These are phyloP conservation scores for Diaporthe vexans DNA, from an alignment of 2,329 filamentous ascomycete genomes.

Conservation along the genomic window DNA sequence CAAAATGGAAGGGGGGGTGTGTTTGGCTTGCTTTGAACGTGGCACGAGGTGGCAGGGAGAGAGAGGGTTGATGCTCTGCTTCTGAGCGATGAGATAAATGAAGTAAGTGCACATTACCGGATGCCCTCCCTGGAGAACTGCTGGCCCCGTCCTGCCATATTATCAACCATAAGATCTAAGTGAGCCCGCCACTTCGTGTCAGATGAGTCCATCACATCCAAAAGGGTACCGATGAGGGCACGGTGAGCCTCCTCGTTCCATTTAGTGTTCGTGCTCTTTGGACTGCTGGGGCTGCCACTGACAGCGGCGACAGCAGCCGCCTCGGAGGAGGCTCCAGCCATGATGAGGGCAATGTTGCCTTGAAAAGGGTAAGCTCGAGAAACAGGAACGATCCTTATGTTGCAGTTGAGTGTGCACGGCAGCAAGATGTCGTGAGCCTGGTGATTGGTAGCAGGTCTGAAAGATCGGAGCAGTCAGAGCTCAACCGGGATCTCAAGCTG, in stretches of 20 bases:
- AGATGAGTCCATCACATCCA: constrained; percentile 37
- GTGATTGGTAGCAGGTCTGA: background rate
- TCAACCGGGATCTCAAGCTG: background rate
- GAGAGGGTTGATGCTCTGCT: background rate
- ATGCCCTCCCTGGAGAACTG: constrained; percentile 60
- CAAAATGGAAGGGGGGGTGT: background rate
- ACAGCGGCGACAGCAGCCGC: background rate
- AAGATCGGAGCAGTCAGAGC: background rate
- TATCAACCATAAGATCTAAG: constrained; percentile 50
- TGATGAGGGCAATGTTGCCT: background rate
- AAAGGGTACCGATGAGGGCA: constrained; percentile 44
- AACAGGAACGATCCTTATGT: background rate
- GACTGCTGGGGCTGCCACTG: background rate
- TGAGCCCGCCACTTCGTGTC: constrained; percentile 43
- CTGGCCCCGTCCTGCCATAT: constrained; percentile 52
- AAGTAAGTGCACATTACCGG: constrained; percentile 51
- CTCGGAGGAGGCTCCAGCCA: constrained; percentile 2
- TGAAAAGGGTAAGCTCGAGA: background rate
- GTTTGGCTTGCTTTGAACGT: background rate
- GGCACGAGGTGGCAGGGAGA: background rate
- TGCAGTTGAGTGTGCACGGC: background rate
- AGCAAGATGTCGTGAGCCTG: background rate
- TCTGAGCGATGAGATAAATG: constrained; percentile 1
- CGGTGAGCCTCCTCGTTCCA: constrained; percentile 47
- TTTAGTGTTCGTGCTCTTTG: constrained; percentile 37